Evolutionary conservation across 2,329 filamentous ascomycete genomes (phyloP), one percentile per base, ranked within the genome.

Genomic region (Clonostachys chloroleuca): DNA sequence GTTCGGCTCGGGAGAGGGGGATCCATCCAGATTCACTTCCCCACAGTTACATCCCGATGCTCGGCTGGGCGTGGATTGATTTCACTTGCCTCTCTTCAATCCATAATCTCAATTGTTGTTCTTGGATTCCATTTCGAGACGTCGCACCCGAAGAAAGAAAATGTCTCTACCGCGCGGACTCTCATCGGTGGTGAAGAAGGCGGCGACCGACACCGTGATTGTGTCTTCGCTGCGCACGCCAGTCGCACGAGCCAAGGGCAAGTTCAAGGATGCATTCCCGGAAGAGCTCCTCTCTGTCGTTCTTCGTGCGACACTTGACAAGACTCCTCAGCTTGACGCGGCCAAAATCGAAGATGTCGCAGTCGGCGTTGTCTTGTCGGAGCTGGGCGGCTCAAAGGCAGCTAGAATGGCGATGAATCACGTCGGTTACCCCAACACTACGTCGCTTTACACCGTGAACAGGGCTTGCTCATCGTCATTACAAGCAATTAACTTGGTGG

Each of bases 401-500:
- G 90, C 87, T 2, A 87, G 92, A 54, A 95, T 95, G 89, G 90
- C 90, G 41, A 81, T 92, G 57, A 87, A 91, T 68, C 89, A 95
- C 69, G 84, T 86, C 49, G 90, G 90, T 34, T 89, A 85, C 61
- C 79, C 87, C 14, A 78, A 79, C 54, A 77, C 78, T 1, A 91
- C 89, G 1, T 78, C 83, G 13, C 85, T 96, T 56, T 86, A 91
- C 70, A 96, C 92, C 0, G 81, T 94, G 55, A 96, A 96, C 72
- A 80, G 92, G 37, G 91, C 92, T 13, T 96, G 92, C 67, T 83
- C 84, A 14, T 89, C 83, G 7, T 86, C 86, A 3, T 75, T 96
- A 44, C 85, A 89, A 56, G 84, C 87, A 24, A 86, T 96, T 44
- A 86, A 89, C 2, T 71, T 75, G 13, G 75, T 95, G 4, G 87